These are phyloP conservation scores for Suillus plorans DNA, from an alignment of 768 basidiomycete genomes.

Conservation along the genomic window DNA sequence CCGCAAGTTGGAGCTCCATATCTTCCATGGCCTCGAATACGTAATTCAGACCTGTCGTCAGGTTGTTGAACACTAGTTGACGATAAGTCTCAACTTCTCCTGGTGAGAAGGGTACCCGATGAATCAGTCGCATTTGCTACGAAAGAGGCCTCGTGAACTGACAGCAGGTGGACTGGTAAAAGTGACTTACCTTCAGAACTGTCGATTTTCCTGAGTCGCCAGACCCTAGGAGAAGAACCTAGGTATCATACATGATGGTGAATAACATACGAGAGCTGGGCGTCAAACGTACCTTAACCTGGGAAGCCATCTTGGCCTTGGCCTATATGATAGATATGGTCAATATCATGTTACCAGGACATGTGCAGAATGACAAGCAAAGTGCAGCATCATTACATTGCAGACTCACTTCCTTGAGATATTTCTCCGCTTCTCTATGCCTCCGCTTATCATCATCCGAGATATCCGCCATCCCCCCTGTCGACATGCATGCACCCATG, in stretches of 20 bases:
- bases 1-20: constrained; percentile 73
- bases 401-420: constrained; percentile 66
- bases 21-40: constrained; percentile 89
- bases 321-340: constrained; percentile 45
- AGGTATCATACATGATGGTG: background rate
- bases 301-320: constrained; percentile 64
- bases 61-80: constrained; percentile 90
- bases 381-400: background rate
- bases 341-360: constrained; percentile 9
- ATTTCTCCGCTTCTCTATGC: constrained; percentile 73
- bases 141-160: constrained; percentile 5
- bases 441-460: constrained; percentile 66
- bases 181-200: constrained; percentile 66
- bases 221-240: constrained; percentile 89
- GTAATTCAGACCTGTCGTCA: constrained; percentile 81
- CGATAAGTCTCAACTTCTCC: constrained; percentile 88
- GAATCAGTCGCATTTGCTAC: constrained; percentile 97
- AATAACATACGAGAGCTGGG: background rate
- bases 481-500: constrained; percentile 84
- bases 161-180: background rate
- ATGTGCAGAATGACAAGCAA: constrained; percentile 5
- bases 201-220: constrained; percentile 95
- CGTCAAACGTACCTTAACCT: constrained; percentile 68
- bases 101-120: constrained; percentile 77
- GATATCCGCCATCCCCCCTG: constrained; percentile 51